These are phyloP conservation scores for Pseudogymnoascus sp. DNA, from an alignment of 2,329 filamentous ascomycete species.

Conservation along the genomic window DNA sequence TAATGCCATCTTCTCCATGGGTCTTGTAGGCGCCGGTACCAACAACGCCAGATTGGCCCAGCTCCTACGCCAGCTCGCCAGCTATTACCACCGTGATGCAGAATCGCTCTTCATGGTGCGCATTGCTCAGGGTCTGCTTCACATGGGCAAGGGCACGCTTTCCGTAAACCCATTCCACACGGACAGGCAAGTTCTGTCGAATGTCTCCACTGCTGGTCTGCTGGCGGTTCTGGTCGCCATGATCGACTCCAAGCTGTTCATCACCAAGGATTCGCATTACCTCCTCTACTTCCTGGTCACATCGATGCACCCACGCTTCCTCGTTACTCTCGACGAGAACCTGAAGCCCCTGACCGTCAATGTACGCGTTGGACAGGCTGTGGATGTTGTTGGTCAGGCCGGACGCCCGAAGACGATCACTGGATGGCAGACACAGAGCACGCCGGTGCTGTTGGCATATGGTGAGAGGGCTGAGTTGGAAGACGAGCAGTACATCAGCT, in stretches of 20 bases:
- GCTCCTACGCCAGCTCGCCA: conserved; percentile 85
- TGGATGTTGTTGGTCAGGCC: conserved; percentile 95
- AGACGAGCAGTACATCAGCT: conserved; percentile 91
- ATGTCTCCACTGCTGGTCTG: conserved; percentile 81
- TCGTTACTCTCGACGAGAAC: conserved; percentile 91
- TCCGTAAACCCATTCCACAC: conserved; percentile 98
- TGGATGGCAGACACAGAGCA: conserved; percentile 98
- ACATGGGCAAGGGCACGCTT: conserved; percentile 98
- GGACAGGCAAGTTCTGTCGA: conserved; percentile 88
- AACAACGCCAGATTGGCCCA: conserved; percentile 97
- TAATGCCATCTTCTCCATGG: conserved; percentile 99
- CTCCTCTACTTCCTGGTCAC: conserved; percentile 95
- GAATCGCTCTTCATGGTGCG: conserved; percentile 98
- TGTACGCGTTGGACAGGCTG: conserved; percentile 93
- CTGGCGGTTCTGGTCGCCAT: conserved; percentile 85
- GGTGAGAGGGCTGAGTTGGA: conserved; percentile 95
- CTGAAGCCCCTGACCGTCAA: conserved; percentile 91
- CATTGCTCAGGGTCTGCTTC: conserved; percentile 91
- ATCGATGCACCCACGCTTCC: conserved; percentile 93
- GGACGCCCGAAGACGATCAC: conserved; percentile 98
- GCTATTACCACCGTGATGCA: conserved; percentile 95
- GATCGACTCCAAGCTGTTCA: conserved; percentile 88
- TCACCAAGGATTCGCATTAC: conserved; percentile 66
- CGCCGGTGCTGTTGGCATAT: conserved; percentile 89
- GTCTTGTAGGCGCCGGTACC: conserved; percentile 88